These are phyloP conservation scores for Astrothelium macrocarpum DNA, from an alignment of 495 filamentous ascomycete species.

Conservation along the genomic window DNA sequence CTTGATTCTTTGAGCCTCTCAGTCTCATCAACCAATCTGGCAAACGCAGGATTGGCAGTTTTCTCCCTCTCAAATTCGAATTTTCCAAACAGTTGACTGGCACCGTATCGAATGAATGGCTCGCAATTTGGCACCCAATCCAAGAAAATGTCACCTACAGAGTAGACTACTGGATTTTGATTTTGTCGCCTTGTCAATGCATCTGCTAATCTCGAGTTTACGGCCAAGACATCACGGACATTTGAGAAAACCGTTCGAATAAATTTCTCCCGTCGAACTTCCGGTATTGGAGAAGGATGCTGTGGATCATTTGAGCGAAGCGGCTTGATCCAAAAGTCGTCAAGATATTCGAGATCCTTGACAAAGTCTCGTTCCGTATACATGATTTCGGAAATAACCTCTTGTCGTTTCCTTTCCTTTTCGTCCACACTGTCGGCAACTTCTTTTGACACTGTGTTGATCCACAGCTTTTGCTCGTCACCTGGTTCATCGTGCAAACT, in stretches of 20 bases:
- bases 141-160: constrained; percentile 90
- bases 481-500: constrained; percentile 79
- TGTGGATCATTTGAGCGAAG: constrained; percentile 57
- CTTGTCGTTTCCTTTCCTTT: constrained; percentile 91
- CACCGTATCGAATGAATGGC: constrained; percentile 94
- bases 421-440: constrained; percentile 81
- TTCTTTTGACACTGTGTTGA: constrained; percentile 95
- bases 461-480: constrained; percentile 98
- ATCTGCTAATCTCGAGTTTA: constrained; percentile 81
- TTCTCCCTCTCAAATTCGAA: constrained; percentile 98
- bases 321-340: constrained; percentile 98
- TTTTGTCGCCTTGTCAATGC: constrained; percentile 83
- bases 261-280: constrained; percentile 77
- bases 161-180: constrained; percentile 74
- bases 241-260: constrained; percentile 94
- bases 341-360: constrained; percentile 94
- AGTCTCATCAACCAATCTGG: constrained; percentile 91
- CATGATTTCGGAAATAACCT: constrained; percentile 96
- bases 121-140: constrained; percentile 85
- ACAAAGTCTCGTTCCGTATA: constrained; percentile 99
- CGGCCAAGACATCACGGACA: constrained; percentile 83
- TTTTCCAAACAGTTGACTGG: constrained; percentile 92
- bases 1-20: constrained; percentile 92
- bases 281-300: constrained; percentile 74
- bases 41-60: constrained; percentile 71